Evolutionary conservation across 768 basidiomycete genomes (phyloP).

Genomic region (Naganishia kalamii): DNA sequence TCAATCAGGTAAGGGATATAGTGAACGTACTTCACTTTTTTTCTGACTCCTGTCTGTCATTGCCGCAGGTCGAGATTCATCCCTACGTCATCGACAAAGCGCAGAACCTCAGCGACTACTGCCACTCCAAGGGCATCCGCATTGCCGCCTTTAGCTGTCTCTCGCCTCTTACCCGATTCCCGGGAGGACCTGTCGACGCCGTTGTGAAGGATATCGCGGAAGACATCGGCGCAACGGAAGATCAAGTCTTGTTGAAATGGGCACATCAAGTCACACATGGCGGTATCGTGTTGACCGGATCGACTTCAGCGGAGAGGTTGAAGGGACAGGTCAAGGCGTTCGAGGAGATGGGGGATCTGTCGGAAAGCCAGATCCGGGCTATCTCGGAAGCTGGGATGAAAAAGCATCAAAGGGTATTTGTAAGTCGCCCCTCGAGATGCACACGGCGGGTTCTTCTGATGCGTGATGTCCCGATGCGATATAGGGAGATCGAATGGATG

Average conservation of each 20-base stretch:
- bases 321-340: neutral
- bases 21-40: neutral
- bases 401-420: neutral
- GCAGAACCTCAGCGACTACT: conserved; percentile 34
- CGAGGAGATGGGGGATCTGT: conserved; percentile 44
- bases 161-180: conserved; percentile 25
- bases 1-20: neutral
- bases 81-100: conserved; percentile 42
- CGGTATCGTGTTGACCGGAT: conserved; percentile 15
- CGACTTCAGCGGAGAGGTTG: neutral
- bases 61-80: conserved; percentile 48
- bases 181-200: conserved; percentile 28
- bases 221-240: conserved; percentile 20
- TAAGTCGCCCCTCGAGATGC: neutral
- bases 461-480: neutral
- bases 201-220: conserved; percentile 24
- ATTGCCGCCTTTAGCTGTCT: conserved; percentile 34
- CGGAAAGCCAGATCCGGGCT: conserved; percentile 41
- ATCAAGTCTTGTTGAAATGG: conserved; percentile 37
- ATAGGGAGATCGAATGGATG: no score
- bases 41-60: conserved; percentile 33
- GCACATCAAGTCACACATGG: conserved; percentile 28
- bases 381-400: conserved; percentile 44
- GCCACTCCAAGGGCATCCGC: conserved; percentile 36
- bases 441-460: neutral